Percentiles rank a stretch among this genome's conserved stretches.
These are phyloP conservation scores for Leishmania tropica DNA, from an alignment of 208 protist species.

Conservation along the genomic window DNA sequence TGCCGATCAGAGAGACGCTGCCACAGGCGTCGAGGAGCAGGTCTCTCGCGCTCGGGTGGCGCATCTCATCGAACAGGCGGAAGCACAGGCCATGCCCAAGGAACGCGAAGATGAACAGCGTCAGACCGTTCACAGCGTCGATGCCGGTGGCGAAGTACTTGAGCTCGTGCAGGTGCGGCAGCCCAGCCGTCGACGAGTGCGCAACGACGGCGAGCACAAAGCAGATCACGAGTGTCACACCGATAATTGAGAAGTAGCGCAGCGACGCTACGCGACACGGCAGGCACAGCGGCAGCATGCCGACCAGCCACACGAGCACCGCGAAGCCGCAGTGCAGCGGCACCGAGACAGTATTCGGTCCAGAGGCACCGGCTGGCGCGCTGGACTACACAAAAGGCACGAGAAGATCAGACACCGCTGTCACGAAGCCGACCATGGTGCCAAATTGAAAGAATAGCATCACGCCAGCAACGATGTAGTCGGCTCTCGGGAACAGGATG, in stretches of 20 bases:
- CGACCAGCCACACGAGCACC: slow-evolving; percentile 51
- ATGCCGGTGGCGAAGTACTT: slow-evolving; percentile 33
- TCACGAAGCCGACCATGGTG: slow-evolving; percentile 62
- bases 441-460: slow-evolving; percentile 57
- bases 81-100: slow-evolving; percentile 49
- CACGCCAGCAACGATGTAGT: slow-evolving; percentile 51
- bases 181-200: slow-evolving; percentile 34
- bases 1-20: slow-evolving; percentile 40
- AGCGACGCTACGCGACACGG: slow-evolving; percentile 72
- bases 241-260: slow-evolving; percentile 71
- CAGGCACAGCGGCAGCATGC: slow-evolving; percentile 62
- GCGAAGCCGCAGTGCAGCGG: slow-evolving; percentile 26
- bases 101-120: slow-evolving; percentile 65
- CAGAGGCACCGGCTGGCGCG: background rate
- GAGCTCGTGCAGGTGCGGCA: slow-evolving; percentile 42
- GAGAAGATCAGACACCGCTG: slow-evolving; percentile 52
- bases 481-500: slow-evolving; percentile 61
- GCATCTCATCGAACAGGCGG: slow-evolving; percentile 35
- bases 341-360: slow-evolving; percentile 11
- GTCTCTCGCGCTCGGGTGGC: slow-evolving; percentile 5
- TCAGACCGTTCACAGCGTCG: slow-evolving; percentile 44
- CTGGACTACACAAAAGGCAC: slow-evolving; percentile 38
- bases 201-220: slow-evolving; percentile 67
- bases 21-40: slow-evolving; percentile 22
- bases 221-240: slow-evolving; percentile 55